phyloP scores from a whole-genome alignment of 2,329 filamentous ascomycete genomes.

The Colletotrichum tropicicola region DNA sequence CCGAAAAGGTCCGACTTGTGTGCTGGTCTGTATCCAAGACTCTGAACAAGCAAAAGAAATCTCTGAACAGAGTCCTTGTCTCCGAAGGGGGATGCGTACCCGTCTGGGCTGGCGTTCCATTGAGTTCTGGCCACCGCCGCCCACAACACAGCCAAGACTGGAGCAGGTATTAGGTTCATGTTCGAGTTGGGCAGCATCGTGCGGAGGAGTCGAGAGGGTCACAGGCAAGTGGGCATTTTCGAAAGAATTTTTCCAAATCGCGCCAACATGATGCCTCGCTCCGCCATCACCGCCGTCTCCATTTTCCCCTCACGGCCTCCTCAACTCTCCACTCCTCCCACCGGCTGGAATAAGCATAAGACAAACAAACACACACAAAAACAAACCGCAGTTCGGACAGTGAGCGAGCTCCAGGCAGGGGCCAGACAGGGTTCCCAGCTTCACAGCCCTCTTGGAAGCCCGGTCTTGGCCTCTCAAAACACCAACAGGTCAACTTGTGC shows the following conservation, averaged over 20 bases:
- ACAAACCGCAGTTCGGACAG: neutral
- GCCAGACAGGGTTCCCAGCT: too few relatives aligned
- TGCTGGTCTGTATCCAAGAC: too few relatives aligned
- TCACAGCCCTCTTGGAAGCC: too few relatives aligned
- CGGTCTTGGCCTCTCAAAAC: too few relatives aligned
- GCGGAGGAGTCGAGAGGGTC: neutral
- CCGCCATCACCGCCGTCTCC: neutral
- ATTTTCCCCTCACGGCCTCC: neutral
- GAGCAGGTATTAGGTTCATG: too few relatives aligned
- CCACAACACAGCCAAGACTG: neutral
- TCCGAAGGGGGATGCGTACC: neutral
- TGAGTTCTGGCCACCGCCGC: slow-evolving; percentile 3
- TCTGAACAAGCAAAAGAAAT: too few relatives aligned
- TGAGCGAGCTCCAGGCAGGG: too few relatives aligned
- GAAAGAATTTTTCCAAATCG: neutral
- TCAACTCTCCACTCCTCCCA: neutral
- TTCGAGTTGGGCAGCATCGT: neutral
- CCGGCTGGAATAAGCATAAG: slow-evolving; percentile 11
- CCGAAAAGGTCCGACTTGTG: slow-evolving; percentile 7
- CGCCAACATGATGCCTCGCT: neutral
- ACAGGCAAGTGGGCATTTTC: neutral
- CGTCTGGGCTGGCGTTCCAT: neutral
- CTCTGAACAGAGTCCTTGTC: neutral
- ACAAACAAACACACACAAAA: too few relatives aligned
- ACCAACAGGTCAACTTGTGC: too few relatives aligned